Base-by-base conservation (phyloP, 2,329 filamentous ascomycete genomes). In the Chrysosporium keratinophilum region DNA sequence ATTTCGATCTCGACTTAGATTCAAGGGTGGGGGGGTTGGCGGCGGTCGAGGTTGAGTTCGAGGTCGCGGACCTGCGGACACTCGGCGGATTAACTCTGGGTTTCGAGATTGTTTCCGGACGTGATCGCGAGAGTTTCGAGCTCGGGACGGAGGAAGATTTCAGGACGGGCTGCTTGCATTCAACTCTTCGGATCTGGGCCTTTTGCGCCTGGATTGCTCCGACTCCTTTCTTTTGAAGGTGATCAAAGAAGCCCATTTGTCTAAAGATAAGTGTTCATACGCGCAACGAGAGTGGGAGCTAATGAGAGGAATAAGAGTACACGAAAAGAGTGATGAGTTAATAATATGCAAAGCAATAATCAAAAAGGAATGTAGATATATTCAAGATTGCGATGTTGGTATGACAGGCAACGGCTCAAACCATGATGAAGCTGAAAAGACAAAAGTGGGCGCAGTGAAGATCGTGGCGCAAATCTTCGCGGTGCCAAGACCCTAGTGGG, bases 171-270 rank as follows among this genome's bases (percentile, higher is more conserved):
- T 67, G 63, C 47, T 67, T 66, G 53, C 65, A 59, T 55, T 72
- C 68, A 43, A 73, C 66, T 61, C 71, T 71, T 56, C 70, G 69
- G 15, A 73, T 68, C 55, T 72, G 69, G 23, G 68, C 61, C 40
- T 69, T 71, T 53, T 72, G 67, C 40, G 69, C 62, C 54, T 71
- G 69, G 49, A 73, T 63, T 39, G 69, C 68, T 51, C 70, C 70
- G 34, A 62, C 64, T 57, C 69, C 69, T 65, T 69, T 69, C 63
- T 72, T 71, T 55, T 72, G 70, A 56, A 73, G 65, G 57, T 72
- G 69, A 57, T 73, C 70, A 60, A 73, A 73, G 61, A 72, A 71
- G 48, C 69, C 69, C 70, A 72, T 73, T 55, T 15, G 3, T 50
- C 20, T 42, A 48, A 33, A n/a, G 19, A 52, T 11, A 10, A 20